Conservation (phyloP, 306 rosid species). For the Begonia peltatifolia region DNA sequence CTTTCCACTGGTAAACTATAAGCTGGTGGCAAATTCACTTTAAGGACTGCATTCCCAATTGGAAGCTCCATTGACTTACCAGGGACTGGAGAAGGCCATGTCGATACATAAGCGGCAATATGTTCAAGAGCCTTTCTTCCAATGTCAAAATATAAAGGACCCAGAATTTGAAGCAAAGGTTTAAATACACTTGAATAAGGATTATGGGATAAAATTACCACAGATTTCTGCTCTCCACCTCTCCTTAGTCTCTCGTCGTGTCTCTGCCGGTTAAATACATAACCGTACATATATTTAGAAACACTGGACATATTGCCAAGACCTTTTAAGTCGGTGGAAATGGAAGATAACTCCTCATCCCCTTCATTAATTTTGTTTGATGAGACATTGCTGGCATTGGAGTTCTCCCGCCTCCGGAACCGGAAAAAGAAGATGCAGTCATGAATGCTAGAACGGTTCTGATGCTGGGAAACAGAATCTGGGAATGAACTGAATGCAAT, state of each 20-base stretch:
- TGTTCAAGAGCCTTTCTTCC: slow-evolving; percentile 90
- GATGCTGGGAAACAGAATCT: slow-evolving; percentile 80
- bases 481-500: slow-evolving; percentile 76
- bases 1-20: slow-evolving; percentile 54
- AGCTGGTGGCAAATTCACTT: slow-evolving; percentile 80
- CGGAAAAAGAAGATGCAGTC: slow-evolving; percentile 86
- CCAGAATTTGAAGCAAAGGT: slow-evolving; percentile 86
- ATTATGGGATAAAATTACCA: slow-evolving; percentile 56
- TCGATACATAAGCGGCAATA: slow-evolving; percentile 76
- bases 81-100: slow-evolving; percentile 72
- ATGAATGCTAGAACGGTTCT: slow-evolving; percentile 75
- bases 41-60: slow-evolving; percentile 73
- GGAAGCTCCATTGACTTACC: slow-evolving; percentile 90
- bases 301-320: slow-evolving; percentile 12
- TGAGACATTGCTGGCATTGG: slow-evolving; percentile 23
- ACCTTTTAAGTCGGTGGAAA: slow-evolving; percentile 15
- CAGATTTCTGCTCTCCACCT: slow-evolving; percentile 97
- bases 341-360: slow-evolving; percentile 22
- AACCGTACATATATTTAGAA: slow-evolving; percentile 70
- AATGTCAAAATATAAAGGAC: slow-evolving; percentile 77
- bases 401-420: slow-evolving; percentile 27
- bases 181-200: slow-evolving; percentile 78
- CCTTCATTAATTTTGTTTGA: slow-evolving; percentile 25
- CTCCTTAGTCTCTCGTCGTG: slow-evolving; percentile 89
- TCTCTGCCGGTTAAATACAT: slow-evolving; percentile 85